phyloP scores from a whole-genome alignment of 2,329 filamentous ascomycete genomes.

The Aspergillus brasiliensis region DNA sequence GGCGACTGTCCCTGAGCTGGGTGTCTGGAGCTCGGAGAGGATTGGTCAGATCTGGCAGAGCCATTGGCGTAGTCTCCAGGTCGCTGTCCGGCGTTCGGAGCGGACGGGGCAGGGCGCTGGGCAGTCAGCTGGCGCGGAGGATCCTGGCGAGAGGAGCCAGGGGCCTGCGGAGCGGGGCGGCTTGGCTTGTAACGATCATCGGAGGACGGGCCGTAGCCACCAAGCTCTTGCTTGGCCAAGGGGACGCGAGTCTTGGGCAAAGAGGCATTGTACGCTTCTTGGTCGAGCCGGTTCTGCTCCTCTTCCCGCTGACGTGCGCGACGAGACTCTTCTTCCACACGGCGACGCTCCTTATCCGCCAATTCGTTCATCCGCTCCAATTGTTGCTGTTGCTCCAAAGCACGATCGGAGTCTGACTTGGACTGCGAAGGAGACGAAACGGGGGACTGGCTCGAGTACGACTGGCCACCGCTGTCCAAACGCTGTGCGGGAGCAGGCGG shows the following conservation, averaged over 20 bases:
- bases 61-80: conserved; percentile 31
- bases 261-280: conserved; percentile 87
- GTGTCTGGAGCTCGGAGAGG: conserved; percentile 35
- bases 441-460: conserved; percentile 36
- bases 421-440: conserved; percentile 37
- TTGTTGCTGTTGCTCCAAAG: conserved; percentile 47
- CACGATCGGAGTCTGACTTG: conserved; percentile 61
- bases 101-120: conserved; percentile 79
- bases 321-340: conserved; percentile 58
- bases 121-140: conserved; percentile 62
- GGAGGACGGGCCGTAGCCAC: conserved; percentile 62
- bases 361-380: conserved; percentile 57
- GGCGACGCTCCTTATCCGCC: conserved; percentile 55
- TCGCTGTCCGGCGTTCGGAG: conserved; percentile 54
- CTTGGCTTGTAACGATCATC: conserved; percentile 75
- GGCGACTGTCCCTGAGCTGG: conserved; percentile 41
- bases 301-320: conserved; percentile 45
- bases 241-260: conserved; percentile 79
- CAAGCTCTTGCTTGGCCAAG: conserved; percentile 86
- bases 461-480: conserved; percentile 46
- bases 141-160: conserved; percentile 56
- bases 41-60: conserved; percentile 20
- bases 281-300: conserved; percentile 71
- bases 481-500: conserved; percentile 55
- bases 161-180: conserved; percentile 79